Evolutionary conservation across 495 filamentous ascomycete genomes (phyloP).

Genomic region (Pseudevernia furfuracea): DNA sequence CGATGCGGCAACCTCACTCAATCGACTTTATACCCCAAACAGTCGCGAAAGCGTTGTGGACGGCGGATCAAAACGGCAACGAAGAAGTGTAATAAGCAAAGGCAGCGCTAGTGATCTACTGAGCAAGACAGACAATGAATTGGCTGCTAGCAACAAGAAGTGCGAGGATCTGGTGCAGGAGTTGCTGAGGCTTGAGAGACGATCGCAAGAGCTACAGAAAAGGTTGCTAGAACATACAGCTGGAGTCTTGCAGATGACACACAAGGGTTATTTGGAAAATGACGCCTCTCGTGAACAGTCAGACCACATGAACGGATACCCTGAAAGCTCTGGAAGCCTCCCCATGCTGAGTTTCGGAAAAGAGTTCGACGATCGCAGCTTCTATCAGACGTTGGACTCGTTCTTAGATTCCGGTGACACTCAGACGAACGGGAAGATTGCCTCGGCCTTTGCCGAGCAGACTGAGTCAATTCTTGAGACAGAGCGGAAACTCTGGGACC

Average conservation of each 20-base stretch:
- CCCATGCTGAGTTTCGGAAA: constrained; percentile 39
- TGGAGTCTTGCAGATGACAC: constrained; percentile 80
- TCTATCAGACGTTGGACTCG: constrained; percentile 66
- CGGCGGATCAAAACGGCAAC: constrained; percentile 31
- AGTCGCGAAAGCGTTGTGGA: constrained; percentile 35
- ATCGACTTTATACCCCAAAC: constrained; percentile 60
- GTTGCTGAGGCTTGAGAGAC: constrained; percentile 66
- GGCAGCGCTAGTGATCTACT: constrained; percentile 33
- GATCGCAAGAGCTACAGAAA: constrained; percentile 60
- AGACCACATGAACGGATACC: constrained; percentile 46
- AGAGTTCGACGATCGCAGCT: constrained; percentile 71
- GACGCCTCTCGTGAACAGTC: constrained; percentile 54
- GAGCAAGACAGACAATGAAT: constrained; percentile 65
- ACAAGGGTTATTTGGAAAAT: constrained; percentile 52
- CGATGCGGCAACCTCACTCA: constrained; percentile 83
- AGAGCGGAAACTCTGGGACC: constrained; percentile 59
- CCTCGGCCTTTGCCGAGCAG: constrained; percentile 22
- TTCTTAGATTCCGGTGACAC: constrained; percentile 46
- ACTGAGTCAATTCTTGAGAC: constrained; percentile 47
- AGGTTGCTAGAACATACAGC: constrained; percentile 83
- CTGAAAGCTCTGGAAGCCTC: constrained; percentile 38
- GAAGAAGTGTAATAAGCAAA: constrained; percentile 47
- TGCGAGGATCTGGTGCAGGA: constrained; percentile 80
- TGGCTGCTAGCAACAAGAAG: constrained; percentile 63
- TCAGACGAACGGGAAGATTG: constrained; percentile 27